Percentiles rank a stretch among this genome's conserved stretches.
Evolutionary conservation across 805 yeast genomes (phyloP).

Genomic region (Zygosaccharomyces bailii): DNA sequence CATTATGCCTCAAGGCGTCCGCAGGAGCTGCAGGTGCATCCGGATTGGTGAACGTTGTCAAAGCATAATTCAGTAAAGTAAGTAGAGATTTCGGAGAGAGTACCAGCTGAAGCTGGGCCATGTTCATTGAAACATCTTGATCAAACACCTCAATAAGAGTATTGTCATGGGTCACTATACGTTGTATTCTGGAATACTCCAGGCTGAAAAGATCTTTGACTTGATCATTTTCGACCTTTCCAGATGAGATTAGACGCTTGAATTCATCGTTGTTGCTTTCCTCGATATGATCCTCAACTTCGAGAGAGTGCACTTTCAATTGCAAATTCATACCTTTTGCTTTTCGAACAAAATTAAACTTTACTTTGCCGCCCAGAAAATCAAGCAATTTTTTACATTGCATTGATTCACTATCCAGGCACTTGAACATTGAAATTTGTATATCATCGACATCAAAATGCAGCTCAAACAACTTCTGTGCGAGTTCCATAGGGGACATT

Average conservation of each 20-base stretch:
- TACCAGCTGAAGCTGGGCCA: constrained; percentile 76
- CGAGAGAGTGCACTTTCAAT: constrained; percentile 59
- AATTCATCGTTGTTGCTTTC: constrained; percentile 58
- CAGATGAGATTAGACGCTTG: constrained; percentile 66
- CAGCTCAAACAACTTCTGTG: constrained; percentile 70
- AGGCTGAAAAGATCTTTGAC: constrained; percentile 55
- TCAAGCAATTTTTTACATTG: constrained; percentile 68
- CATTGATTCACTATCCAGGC: constrained; percentile 58
- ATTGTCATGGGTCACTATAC: constrained; percentile 54
- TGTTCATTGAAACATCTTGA: constrained; percentile 64
- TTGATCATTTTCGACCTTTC: constrained; percentile 39
- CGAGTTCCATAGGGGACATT: constrained; percentile 42
- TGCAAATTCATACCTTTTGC: constrained; percentile 61
- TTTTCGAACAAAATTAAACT: constrained; percentile 57
- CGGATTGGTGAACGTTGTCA: constrained; percentile 88
- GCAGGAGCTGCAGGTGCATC: constrained; percentile 63
- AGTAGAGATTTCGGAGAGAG: constrained; percentile 74
- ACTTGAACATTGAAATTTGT: constrained; percentile 59
- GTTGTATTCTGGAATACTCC: constrained; percentile 53
- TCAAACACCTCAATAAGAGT: constrained; percentile 64
- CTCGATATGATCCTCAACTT: constrained; percentile 73
- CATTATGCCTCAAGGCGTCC: constrained; percentile 66
- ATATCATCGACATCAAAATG: constrained; percentile 65
- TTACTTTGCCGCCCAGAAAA: constrained; percentile 62
- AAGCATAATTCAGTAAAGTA: constrained; percentile 71